Evolutionary conservation across 169 alveolate species (phyloP), one percentile per base, ranked within the genome.

Genomic region (Perkinsus olseni): DNA sequence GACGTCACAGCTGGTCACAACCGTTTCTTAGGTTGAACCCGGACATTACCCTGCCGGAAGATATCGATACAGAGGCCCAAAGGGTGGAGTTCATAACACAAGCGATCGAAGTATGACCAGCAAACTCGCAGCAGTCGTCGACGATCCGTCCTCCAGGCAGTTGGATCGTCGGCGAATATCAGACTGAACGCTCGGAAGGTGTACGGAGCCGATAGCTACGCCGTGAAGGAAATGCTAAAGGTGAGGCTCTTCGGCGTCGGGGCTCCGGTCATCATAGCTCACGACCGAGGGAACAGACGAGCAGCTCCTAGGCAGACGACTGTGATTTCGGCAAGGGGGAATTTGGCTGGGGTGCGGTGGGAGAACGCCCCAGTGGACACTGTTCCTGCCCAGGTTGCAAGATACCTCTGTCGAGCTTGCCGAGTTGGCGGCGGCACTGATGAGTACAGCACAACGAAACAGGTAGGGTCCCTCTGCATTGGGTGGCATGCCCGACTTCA

Each of bases 171-270:
- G 93, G 96, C 97, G 3, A 94, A 97, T 91, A 95, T 96, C 45
- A 96, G 96, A 92, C 95, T 97, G 38, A 97, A 97, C 92, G 96
- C 98, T n/a, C 95, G 96, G 93, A 97, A 96, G 93, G 95, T 97
- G 38, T 97, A 97, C 93, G 97, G 96, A 45, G 98, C 98, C 0
- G 97, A 97, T 93, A 98, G 98, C 24, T 97, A 95, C 92, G 99
- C 99, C 8, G 99, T 97, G 31, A 95, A 97, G 95, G 99, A 97
- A 95, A 94, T 97, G 90, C 92, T 97, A 38, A 97, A 96, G 96
- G 95, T 45, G 17, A 45, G 62, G 62, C n/a, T n/a, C n/a, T n/a
- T n/a, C n/a, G n/a, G n/a, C n/a, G n/a, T n/a, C n/a, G n/a, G n/a
- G n/a, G n/a, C n/a, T n/a, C n/a, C n/a, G n/a, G n/a, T n/a, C n/a